phyloP scores from a whole-genome alignment of 2,329 filamentous ascomycete species.

The Aureobasidium sp. region DNA sequence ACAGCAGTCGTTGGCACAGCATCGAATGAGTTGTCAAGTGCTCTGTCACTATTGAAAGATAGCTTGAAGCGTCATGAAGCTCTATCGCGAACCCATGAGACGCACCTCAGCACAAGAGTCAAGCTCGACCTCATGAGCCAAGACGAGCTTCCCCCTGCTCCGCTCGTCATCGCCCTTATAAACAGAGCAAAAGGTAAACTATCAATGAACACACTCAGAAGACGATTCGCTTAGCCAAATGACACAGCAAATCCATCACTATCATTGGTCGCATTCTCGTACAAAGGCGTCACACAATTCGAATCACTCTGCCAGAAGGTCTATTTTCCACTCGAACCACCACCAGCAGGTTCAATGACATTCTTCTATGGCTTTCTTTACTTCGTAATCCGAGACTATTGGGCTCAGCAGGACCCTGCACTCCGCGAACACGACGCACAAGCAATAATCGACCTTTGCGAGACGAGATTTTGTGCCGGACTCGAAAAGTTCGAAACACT shows the following conservation, averaged over 20 bases:
- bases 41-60: conserved; percentile 3
- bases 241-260: conserved; percentile 6
- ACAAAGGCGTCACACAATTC: neutral
- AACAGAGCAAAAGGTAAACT: conserved; percentile 9
- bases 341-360: conserved; percentile 1
- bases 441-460: conserved; percentile 8
- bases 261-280: conserved; percentile 8
- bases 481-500: conserved; percentile 12
- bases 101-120: conserved; percentile 6
- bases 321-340: conserved; percentile 10
- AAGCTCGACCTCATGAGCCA: neutral
- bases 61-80: conserved; percentile 12
- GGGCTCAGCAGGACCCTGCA: neutral
- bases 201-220: neutral
- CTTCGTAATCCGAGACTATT: conserved; percentile 12
- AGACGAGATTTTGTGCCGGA: conserved; percentile 9
- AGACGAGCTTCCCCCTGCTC: conserved; percentile 3
- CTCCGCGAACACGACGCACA: conserved; percentile 2
- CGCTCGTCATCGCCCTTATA: conserved; percentile 7
- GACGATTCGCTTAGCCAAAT: neutral
- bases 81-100: conserved; percentile 8
- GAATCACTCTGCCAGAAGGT: conserved; percentile 12
- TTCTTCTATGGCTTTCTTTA: conserved; percentile 12
- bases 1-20: neutral
- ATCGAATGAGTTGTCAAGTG: conserved; percentile 9